These are phyloP conservation scores for Collybia nuda DNA, from an alignment of 768 basidiomycete genomes.

Conservation along the genomic window DNA sequence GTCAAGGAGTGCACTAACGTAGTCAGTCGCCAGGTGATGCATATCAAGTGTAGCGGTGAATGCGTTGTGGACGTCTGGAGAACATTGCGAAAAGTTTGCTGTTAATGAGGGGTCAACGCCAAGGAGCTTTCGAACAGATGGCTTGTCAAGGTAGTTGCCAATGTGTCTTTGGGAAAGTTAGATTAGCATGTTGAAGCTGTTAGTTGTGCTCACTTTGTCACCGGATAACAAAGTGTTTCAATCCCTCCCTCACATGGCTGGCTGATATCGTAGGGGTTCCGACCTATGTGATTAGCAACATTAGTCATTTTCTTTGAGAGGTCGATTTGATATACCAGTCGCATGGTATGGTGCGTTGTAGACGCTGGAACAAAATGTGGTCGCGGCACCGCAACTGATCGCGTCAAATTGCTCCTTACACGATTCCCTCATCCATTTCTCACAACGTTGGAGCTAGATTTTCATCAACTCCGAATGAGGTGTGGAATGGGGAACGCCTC, in stretches of 20 bases:
- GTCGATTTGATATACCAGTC: constrained; percentile 12
- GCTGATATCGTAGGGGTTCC: constrained; percentile 69
- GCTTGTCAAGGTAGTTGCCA: constrained; percentile 56
- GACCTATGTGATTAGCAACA: constrained; percentile 20
- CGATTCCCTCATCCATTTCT: constrained; percentile 45
- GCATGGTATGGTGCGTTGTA: constrained; percentile 40
- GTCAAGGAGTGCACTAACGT: constrained; percentile 52
- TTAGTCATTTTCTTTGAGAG: constrained; percentile 17
- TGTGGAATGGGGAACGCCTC: not conserved
- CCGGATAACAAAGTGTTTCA: constrained; percentile 56
- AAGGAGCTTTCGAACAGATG: constrained; percentile 49
- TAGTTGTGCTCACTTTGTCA: constrained; percentile 29
- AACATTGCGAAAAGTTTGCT: constrained; percentile 56
- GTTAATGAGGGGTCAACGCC: constrained; percentile 46
- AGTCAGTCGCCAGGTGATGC: constrained; percentile 48
- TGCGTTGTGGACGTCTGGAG: constrained; percentile 38
- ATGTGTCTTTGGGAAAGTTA: constrained; percentile 41
- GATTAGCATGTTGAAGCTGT: not conserved
- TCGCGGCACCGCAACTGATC: constrained; percentile 60
- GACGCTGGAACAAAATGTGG: constrained; percentile 52
- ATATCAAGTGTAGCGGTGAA: constrained; percentile 59
- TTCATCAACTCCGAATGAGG: not conserved
- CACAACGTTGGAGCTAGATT: constrained; percentile 60
- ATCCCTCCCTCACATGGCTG: constrained; percentile 50
- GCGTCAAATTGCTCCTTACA: constrained; percentile 66